Conservation (phyloP, 495 filamentous ascomycete genomes). For the Delitschia confertaspora region DNA sequence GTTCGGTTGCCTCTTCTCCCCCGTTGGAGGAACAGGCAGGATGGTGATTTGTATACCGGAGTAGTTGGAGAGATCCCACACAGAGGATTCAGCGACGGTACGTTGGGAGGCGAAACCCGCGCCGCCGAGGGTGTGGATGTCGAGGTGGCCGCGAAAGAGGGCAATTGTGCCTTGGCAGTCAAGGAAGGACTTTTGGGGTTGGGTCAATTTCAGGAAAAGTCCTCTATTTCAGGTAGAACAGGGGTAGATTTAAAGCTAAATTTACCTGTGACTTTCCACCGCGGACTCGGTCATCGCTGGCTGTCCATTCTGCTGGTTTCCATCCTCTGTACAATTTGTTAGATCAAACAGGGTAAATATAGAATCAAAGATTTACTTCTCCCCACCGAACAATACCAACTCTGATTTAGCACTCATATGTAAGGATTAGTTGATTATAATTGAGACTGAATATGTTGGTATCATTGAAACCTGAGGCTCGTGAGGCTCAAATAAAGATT, state of each 20-base stretch:
- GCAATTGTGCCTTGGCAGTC: constrained; percentile 26
- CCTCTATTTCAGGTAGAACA: too few species aligned
- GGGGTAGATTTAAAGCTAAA: background rate
- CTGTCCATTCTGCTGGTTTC: constrained; percentile 51
- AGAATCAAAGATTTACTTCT: constrained; percentile 34
- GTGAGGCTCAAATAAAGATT: too few species aligned
- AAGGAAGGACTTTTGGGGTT: too few species aligned
- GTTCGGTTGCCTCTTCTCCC: constrained; percentile 20
- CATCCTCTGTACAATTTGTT: constrained; percentile 44
- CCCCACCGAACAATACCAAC: constrained; percentile 40
- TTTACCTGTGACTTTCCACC: constrained; percentile 51
- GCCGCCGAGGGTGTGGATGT: constrained; percentile 65
- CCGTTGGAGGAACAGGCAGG: constrained; percentile 34
- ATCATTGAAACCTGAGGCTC: too few species aligned
- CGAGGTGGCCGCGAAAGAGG: constrained; percentile 58
- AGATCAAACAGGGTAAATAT: background rate
- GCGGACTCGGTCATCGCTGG: constrained; percentile 63
- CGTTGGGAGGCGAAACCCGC: constrained; percentile 77
- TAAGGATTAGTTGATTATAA: too few species aligned
- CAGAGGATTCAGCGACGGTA: constrained; percentile 37
- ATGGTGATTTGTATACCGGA: constrained; percentile 32
- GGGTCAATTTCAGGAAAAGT: too few species aligned
- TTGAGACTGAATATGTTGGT: too few species aligned
- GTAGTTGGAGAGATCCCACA: constrained; percentile 34
- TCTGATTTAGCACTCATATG: constrained; percentile 6